These are phyloP conservation scores for Ustilago hordei DNA, from an alignment of 1,284 basidiomycete genomes.

Conservation along the genomic window DNA sequence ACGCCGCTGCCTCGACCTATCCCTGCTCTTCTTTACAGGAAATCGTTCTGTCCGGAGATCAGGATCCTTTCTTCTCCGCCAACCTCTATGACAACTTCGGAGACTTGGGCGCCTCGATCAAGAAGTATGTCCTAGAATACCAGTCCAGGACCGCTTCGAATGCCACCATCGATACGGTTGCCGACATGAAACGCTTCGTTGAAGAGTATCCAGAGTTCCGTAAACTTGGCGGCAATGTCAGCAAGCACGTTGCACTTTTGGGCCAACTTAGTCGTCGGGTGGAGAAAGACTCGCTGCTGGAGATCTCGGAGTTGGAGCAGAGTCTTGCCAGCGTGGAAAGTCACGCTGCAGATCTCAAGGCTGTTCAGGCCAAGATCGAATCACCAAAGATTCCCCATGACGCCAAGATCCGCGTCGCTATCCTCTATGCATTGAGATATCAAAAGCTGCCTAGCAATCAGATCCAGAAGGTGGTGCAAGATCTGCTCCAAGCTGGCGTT, in stretches of 20 bases:
- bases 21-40: constrained; percentile 75
- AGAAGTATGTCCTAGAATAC: constrained; percentile 93
- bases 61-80: constrained; percentile 93
- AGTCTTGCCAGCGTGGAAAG: constrained; percentile 91
- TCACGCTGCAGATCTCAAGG: constrained; percentile 80
- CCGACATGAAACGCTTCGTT: constrained; percentile 82
- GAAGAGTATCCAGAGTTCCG: constrained; percentile 98
- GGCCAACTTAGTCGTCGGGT: constrained; percentile 94
- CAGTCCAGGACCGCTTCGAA: constrained; percentile 81
- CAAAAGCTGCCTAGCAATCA: constrained; percentile 89
- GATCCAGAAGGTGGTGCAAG: constrained; percentile 84
- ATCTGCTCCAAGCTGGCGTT: constrained; percentile 84
- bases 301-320: constrained; percentile 95
- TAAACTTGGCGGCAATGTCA: constrained; percentile 95
- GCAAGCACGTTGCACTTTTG: constrained; percentile 96
- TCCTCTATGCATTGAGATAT: constrained; percentile 92
- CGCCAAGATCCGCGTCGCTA: constrained; percentile 92
- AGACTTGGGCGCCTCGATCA: constrained; percentile 91
- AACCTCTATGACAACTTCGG: constrained; percentile 95
- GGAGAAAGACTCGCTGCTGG: constrained; percentile 79
- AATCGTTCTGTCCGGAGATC: constrained; percentile 89
- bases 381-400: constrained; percentile 79
- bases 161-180: constrained; percentile 90
- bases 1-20: no score
- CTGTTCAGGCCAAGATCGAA: constrained; percentile 50